phyloP scores from a whole-genome alignment of 2,329 filamentous ascomycete species.

The Fusarium hostae region DNA sequence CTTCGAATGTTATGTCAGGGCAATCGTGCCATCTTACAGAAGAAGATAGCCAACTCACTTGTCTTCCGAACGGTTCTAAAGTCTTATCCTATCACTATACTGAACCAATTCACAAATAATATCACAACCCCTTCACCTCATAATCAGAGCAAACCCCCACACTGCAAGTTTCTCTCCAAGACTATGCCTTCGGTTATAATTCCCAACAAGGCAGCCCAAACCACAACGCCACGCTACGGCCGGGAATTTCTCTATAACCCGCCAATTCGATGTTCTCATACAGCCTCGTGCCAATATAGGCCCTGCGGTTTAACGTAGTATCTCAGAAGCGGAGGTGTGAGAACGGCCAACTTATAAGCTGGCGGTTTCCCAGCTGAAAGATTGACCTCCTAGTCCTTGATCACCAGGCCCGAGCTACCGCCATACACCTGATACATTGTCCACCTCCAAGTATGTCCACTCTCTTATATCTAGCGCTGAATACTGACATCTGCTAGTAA shows the following conservation, averaged over 20 bases:
- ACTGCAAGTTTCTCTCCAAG: conserved; percentile 20
- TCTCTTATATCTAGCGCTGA: not conserved
- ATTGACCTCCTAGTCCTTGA: not conserved
- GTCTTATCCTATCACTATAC: not conserved
- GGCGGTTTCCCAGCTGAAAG: not conserved
- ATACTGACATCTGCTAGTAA: not conserved
- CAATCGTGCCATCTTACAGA: not conserved
- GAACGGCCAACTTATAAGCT: conserved; percentile 21
- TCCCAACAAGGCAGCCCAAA: conserved; percentile 36
- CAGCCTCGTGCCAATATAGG: conserved; percentile 27
- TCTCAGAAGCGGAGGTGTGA: conserved; percentile 4
- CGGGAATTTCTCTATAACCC: conserved; percentile 29
- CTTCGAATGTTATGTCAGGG: not conserved
- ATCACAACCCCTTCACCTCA: conserved; percentile 1
- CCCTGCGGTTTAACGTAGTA: conserved; percentile 20
- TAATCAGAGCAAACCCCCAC: conserved; percentile 23
- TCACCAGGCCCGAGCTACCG: not conserved
- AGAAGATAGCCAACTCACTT: not conserved
- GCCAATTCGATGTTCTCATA: conserved; percentile 41
- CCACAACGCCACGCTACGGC: conserved; percentile 14
- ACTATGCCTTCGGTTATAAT: conserved; percentile 33
- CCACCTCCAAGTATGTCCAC: not conserved
- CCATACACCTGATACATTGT: not conserved
- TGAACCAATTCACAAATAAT: not conserved
- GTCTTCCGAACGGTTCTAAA: not conserved